Evolutionary conservation across 1,284 basidiomycete genomes (phyloP).

Genomic region (Albatrellus sp.): DNA sequence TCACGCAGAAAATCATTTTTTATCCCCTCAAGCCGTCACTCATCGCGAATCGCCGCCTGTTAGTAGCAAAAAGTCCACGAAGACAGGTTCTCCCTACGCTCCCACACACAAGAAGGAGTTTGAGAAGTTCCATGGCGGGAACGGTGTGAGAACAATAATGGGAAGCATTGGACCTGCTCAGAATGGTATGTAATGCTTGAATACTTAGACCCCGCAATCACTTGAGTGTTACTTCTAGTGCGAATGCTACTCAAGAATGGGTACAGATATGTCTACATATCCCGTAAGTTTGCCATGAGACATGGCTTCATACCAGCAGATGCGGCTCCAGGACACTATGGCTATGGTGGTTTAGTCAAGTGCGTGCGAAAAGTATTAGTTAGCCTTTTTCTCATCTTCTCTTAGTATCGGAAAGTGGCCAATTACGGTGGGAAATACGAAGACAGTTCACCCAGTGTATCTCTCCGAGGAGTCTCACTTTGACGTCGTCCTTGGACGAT

Average conservation of each 20-base stretch:
- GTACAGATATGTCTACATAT: conserved; percentile 91
- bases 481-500: conserved; percentile 88
- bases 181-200: conserved; percentile 46
- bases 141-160: conserved; percentile 87
- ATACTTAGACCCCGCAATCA: conserved; percentile 5
- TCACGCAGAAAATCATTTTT: conserved; percentile 18
- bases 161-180: conserved; percentile 86
- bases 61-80: conserved; percentile 26
- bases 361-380: conserved; percentile 14
- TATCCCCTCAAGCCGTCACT: conserved; percentile 9
- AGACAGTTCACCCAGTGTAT: conserved; percentile 45
- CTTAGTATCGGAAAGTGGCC: conserved; percentile 66
- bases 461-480: conserved; percentile 94
- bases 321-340: conserved; percentile 73
- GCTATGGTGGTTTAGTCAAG: conserved; percentile 75
- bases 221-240: conserved; percentile 29
- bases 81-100: conserved; percentile 23
- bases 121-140: conserved; percentile 77
- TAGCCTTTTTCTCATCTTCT: conserved; percentile 2
- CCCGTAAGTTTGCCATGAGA: conserved; percentile 81
- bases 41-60: conserved; percentile 15
- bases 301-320: conserved; percentile 86
- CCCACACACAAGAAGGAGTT: conserved; percentile 68
- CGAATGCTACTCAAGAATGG: conserved; percentile 92
- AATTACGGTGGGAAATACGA: conserved; percentile 40